A percentile compares a stretch with the other conserved stretches of the same genome.
Evolutionary conservation across 2,329 filamentous ascomycete genomes (phyloP).

Genomic region (Paradendryphiella salina): DNA sequence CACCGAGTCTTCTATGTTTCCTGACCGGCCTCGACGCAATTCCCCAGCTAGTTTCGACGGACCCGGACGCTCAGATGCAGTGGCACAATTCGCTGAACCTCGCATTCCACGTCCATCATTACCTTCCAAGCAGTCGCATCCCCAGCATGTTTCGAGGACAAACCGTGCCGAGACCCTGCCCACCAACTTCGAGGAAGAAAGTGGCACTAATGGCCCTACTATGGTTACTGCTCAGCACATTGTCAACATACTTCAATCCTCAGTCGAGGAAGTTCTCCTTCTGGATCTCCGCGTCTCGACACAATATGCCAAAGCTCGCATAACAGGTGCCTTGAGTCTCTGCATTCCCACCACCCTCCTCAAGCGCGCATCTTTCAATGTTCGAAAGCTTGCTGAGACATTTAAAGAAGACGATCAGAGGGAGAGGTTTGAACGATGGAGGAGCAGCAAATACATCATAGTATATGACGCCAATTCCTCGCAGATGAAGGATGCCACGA

Average conservation of each 20-base stretch:
- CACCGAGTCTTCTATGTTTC: slow-evolving; percentile 48
- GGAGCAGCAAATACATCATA: slow-evolving; percentile 71
- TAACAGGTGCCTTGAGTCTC: slow-evolving; percentile 81
- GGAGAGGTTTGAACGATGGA: slow-evolving; percentile 76
- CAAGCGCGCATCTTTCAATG: slow-evolving; percentile 87
- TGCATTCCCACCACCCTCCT: slow-evolving; percentile 94
- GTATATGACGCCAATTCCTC: slow-evolving; percentile 82
- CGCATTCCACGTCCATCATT: slow-evolving; percentile 39
- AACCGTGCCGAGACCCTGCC: slow-evolving; percentile 55
- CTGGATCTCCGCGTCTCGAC: slow-evolving; percentile 86
- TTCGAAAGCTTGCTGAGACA: slow-evolving; percentile 83
- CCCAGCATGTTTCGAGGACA: slow-evolving; percentile 20
- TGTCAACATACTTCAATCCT: slow-evolving; percentile 53
- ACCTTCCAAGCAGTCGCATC: slow-evolving; percentile 27
- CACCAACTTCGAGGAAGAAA: slow-evolving; percentile 30
- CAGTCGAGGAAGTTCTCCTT: slow-evolving; percentile 63
- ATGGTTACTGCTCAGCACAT: slow-evolving; percentile 55
- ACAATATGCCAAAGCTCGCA: slow-evolving; percentile 74
- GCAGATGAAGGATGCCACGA: slow-evolving; percentile 76
- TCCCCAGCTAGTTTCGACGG: slow-evolving; percentile 54
- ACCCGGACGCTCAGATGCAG: slow-evolving; percentile 39
- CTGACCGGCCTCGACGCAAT: slow-evolving; percentile 50
- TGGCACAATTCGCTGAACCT: slow-evolving; percentile 43
- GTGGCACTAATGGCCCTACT: slow-evolving; percentile 39
- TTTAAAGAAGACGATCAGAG: slow-evolving; percentile 75